A percentile compares a stretch with the other conserved stretches of the same genome.
Evolutionary conservation across 1,139 yeast genomes (phyloP).

Genomic region (Hemisphaericaspora subhashii): DNA sequence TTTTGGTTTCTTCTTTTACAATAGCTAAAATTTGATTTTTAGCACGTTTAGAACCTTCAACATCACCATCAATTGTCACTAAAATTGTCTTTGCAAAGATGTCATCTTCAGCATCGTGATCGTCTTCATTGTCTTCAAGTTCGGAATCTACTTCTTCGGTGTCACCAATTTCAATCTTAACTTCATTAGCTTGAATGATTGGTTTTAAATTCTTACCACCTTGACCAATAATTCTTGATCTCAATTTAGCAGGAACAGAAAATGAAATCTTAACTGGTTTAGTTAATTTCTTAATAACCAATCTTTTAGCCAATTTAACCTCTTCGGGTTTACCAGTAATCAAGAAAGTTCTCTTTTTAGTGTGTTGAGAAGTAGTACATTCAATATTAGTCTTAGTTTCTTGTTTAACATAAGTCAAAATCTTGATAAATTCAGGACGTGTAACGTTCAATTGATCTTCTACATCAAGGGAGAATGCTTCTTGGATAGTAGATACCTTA

Average conservation of each 20-base stretch:
- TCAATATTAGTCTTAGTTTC: constrained; percentile 71
- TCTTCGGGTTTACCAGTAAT: constrained; percentile 73
- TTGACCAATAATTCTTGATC: constrained; percentile 85
- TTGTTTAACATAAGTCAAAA: constrained; percentile 61
- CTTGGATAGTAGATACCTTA: constrained; percentile 54
- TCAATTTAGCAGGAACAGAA: constrained; percentile 72
- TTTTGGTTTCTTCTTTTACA: constrained; percentile 73
- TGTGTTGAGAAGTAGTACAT: constrained; percentile 75
- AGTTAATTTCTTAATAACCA: constrained; percentile 73
- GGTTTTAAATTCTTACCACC: constrained; percentile 84
- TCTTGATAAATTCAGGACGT: constrained; percentile 63
- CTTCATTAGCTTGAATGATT: constrained; percentile 69
- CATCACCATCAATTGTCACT: constrained; percentile 79
- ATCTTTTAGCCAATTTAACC: constrained; percentile 73
- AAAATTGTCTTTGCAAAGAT: constrained; percentile 54
- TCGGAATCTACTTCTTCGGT: constrained; percentile 22
- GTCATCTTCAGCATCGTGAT: constrained; percentile 35
- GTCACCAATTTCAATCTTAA: constrained; percentile 70
- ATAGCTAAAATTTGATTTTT: constrained; percentile 67
- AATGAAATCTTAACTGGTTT: constrained; percentile 66
- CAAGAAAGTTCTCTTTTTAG: constrained; percentile 82
- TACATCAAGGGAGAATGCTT: constrained; percentile 69
- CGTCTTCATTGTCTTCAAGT: constrained; percentile 25
- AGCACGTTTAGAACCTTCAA: constrained; percentile 78
- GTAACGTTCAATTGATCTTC: constrained; percentile 65